Conservation (phyloP, 148 eudicot genomes). For the Fagopyrum esculentum region DNA sequence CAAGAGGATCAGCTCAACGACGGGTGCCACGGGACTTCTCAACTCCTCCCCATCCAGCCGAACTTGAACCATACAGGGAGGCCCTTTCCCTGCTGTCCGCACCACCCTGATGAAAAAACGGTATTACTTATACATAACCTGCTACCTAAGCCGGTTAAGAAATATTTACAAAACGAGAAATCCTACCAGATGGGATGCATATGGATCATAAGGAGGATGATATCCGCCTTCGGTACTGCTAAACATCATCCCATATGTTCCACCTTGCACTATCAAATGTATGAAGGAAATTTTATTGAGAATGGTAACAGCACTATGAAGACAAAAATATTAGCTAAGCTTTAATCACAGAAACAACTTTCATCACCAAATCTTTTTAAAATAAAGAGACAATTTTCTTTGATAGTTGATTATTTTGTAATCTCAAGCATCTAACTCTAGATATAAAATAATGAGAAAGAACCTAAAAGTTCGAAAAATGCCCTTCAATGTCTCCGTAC, state of each 20-base stretch:
- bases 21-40: constrained; percentile 61
- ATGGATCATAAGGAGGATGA: constrained; percentile 63
- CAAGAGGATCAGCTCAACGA: constrained; percentile 28
- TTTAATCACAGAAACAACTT: background rate
- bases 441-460: background rate
- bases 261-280: constrained; percentile 41
- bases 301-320: background rate
- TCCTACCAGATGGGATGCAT: constrained; percentile 64
- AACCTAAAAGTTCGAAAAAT: background rate
- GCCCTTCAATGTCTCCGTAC: background rate
- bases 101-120: constrained; percentile 48
- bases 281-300: background rate
- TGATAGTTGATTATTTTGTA: no score
- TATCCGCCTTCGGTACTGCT: constrained; percentile 47
- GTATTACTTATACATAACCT: constrained; percentile 5
- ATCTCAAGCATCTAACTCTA: background rate
- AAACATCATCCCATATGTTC: constrained; percentile 59
- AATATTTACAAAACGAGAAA: constrained; percentile 10
- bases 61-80: constrained; percentile 66
- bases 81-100: constrained; percentile 42
- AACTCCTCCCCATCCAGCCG: constrained; percentile 67
- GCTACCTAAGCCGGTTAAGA: background rate
- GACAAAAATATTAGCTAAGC: constrained; percentile 1
- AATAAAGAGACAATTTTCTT: background rate
- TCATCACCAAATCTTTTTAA: background rate